Base-by-base conservation (phyloP, 2,329 filamentous ascomycete genomes). In the Didymella segeticola region DNA sequence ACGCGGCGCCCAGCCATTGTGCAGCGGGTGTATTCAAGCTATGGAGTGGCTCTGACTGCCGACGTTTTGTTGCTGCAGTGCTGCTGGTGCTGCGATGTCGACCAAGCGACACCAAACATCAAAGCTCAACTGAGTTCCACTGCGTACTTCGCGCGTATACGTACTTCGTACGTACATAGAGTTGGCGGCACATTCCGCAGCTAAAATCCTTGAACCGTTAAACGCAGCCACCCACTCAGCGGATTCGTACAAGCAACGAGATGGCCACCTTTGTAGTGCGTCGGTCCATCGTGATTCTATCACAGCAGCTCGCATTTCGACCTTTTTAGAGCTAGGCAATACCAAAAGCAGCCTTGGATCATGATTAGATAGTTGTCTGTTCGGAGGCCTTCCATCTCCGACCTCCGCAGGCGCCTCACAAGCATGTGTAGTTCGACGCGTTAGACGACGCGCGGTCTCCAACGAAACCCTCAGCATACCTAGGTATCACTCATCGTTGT, bases 11-110 rank as follows among this genome's bases (percentile, higher is more conserved):
- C 37, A 48, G 19, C 15, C 20, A 20, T 23, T 26, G 27, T 27
- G 34, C 14, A 7, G 22, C 36, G 22, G 68, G 79, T 78, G 12
- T 71, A 78, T 64, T 67, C 1, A 27, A 47, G 76, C 56, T 63
- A 66, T 46, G 76, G 77, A 23, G 19, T 19, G 34, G 33, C 43
- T n/a, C 25, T 20, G 31, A 19, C 8, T 17, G 43, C 43, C 1
- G 56, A 26, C 49, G 52, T 23, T n/a, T n/a, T n/a, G 15, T 15
- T 11, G 33, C 33, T 36, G 33, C 33, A 36, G 9, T 22, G 17
- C 33, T 20, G 42, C 20, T 17, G 29, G 6, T 25, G 30, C 7
- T 15, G 5, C 14, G 29, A 6, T 25, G 30, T 9, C 20, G 5
- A n/a, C 27, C 6, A 11, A 20, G 15, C 3, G 20, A 12, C 45